These are phyloP conservation scores for Fusarium hostae DNA, from an alignment of 2,329 filamentous ascomycete species.

Conservation along the genomic window DNA sequence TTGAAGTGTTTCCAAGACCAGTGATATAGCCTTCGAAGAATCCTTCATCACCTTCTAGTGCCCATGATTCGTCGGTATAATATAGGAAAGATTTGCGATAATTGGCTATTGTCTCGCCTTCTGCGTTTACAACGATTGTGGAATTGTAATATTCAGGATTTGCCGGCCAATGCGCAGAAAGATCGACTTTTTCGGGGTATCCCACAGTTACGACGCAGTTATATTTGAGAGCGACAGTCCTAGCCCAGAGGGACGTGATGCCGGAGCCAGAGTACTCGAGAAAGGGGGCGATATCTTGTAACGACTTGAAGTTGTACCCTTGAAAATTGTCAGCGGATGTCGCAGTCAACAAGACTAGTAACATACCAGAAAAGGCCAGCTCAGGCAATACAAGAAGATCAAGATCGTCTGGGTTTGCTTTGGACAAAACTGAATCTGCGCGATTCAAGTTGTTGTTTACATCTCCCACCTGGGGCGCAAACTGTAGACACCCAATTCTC, in stretches of 20 bases:
- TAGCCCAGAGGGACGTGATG: conserved; percentile 77
- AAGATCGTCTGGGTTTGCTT: conserved; percentile 61
- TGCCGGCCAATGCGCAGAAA: conserved; percentile 60
- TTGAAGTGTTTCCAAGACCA: conserved; percentile 62
- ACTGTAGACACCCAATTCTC: conserved; percentile 78
- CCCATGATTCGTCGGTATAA: conserved; percentile 71
- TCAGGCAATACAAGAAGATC: conserved; percentile 81
- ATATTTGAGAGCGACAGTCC: conserved; percentile 71
- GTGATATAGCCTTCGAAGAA: conserved; percentile 61
- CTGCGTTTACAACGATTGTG: conserved; percentile 62
- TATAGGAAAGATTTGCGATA: conserved; percentile 71
- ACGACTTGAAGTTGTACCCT: conserved; percentile 82
- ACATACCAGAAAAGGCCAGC: conserved; percentile 76
- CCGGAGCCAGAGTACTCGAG: conserved; percentile 75
- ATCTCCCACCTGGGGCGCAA: conserved; percentile 76
- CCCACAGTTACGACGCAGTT: conserved; percentile 76
- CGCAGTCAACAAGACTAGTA: conserved; percentile 16
- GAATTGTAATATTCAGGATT: conserved; percentile 67
- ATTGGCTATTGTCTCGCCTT: conserved; percentile 70
- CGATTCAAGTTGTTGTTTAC: conserved; percentile 70
- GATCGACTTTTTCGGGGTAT: conserved; percentile 76
- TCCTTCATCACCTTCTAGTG: conserved; percentile 62
- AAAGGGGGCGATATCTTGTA: conserved; percentile 73
- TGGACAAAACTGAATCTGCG: conserved; percentile 61
- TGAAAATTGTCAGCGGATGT: background rate